These are phyloP conservation scores for Auricularia heimuer DNA, from an alignment of 768 basidiomycete species.

Conservation along the genomic window DNA sequence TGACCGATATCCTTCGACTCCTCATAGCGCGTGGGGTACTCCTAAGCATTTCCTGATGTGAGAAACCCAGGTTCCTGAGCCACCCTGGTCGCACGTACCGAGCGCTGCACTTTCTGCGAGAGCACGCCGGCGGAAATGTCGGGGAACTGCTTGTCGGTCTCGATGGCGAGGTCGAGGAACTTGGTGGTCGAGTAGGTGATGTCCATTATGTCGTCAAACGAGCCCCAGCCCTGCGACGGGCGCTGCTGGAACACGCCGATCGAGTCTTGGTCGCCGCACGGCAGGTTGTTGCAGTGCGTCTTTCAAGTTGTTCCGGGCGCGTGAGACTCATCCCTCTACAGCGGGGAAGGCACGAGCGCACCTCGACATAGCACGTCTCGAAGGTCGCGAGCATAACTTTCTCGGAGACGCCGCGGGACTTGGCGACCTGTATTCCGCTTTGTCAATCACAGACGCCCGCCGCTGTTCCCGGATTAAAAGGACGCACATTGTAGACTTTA, in stretches of 20 bases:
- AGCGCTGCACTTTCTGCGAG: neutral
- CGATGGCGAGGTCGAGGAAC: neutral
- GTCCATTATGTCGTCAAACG: neutral
- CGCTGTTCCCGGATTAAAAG: neutral
- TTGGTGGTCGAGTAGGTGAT: neutral
- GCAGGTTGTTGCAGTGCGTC: neutral
- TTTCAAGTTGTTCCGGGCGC: neutral
- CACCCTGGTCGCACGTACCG: neutral
- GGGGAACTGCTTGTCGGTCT: neutral
- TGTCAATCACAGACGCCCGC: neutral
- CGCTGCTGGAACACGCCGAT: conserved; percentile 2
- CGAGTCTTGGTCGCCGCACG: neutral
- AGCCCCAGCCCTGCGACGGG: neutral
- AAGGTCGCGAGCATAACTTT: neutral
- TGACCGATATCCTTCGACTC: neutral
- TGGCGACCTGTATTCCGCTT: neutral
- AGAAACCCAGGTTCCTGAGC: too few species aligned
- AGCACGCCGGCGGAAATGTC: neutral
- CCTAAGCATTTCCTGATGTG: too few species aligned
- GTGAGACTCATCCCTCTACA: too few species aligned
- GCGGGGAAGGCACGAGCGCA: neutral
- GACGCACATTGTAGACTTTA: neutral
- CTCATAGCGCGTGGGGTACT: neutral
- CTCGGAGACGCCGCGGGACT: neutral
- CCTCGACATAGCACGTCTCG: neutral